phyloP scores from a whole-genome alignment of 2,329 filamentous ascomycete genomes.

The Huntiella bhutanensis region DNA sequence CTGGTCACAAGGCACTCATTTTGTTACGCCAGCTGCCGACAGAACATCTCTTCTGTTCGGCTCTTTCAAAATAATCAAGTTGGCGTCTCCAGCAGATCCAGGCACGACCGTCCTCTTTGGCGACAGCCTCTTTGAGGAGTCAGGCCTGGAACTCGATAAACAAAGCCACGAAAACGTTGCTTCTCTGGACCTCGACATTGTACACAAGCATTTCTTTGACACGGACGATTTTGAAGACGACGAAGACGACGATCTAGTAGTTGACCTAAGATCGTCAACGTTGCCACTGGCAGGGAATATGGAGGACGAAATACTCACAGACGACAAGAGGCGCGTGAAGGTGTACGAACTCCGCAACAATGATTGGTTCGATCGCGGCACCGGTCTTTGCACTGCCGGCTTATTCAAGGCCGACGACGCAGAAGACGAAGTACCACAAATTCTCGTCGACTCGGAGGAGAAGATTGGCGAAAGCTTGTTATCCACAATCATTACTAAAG shows the following conservation, averaged over 20 bases:
- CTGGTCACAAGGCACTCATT: too few species aligned
- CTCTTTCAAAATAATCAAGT: conserved; percentile 4
- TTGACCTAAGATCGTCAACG: too few species aligned
- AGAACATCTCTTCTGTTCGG: conserved; percentile 7
- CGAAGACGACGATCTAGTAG: too few species aligned
- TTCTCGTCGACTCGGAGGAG: conserved; percentile 86
- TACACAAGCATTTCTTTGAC: too few species aligned
- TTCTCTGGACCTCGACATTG: too few species aligned
- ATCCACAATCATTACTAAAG: conserved; percentile 76
- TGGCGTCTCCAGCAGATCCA: conserved; percentile 8
- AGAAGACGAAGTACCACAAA: conserved; percentile 61
- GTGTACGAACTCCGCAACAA: conserved; percentile 97
- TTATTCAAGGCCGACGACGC: conserved; percentile 41
- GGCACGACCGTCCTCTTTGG: conserved; percentile 11
- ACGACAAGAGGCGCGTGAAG: conserved; percentile 69
- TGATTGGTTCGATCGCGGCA: conserved; percentile 97
- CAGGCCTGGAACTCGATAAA: conserved; percentile 15
- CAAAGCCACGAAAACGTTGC: too few species aligned
- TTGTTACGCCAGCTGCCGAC: neutral
- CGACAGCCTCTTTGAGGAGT: conserved; percentile 20
- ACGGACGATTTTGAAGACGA: too few species aligned
- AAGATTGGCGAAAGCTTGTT: conserved; percentile 66
- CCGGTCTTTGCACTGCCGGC: conserved; percentile 77
- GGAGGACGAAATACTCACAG: conserved; percentile 18
- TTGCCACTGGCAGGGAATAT: too few species aligned